These are phyloP conservation scores for Leucocoprinus leucothites DNA, from an alignment of 768 basidiomycete species.

Conservation along the genomic window DNA sequence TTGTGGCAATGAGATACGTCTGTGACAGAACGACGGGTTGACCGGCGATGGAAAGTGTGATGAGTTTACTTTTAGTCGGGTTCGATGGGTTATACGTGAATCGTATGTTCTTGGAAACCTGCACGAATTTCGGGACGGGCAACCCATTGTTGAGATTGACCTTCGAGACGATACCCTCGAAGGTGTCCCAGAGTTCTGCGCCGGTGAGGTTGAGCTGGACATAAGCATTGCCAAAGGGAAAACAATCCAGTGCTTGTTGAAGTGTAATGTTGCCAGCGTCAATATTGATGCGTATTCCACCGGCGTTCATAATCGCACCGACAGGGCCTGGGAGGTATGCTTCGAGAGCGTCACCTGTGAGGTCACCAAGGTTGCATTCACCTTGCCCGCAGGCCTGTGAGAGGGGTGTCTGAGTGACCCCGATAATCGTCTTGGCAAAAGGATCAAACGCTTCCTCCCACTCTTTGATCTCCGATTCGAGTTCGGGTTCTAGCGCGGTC, in stretches of 20 bases:
- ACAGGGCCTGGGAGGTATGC: constrained; percentile 27
- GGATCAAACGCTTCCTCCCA: constrained; percentile 38
- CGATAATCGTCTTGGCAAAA: constrained; percentile 33
- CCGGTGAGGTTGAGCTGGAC: constrained; percentile 39
- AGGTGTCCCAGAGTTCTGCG: constrained; percentile 36
- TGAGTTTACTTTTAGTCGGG: constrained; percentile 24
- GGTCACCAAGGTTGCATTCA: constrained; percentile 43
- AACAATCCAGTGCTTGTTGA: constrained; percentile 35
- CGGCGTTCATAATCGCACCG: constrained; percentile 40
- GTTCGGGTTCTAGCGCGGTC: constrained; percentile 30
- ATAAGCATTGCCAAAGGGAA: constrained; percentile 42
- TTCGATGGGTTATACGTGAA: constrained; percentile 30
- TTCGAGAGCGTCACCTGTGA: constrained; percentile 40
- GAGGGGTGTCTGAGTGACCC: constrained; percentile 28
- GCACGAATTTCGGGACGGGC: constrained; percentile 37
- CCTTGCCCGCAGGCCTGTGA: constrained; percentile 37
- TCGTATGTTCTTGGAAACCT: constrained; percentile 35
- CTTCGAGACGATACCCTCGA: constrained; percentile 36
- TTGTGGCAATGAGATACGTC: constrained; percentile 28
- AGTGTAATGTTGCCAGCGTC: constrained; percentile 37
- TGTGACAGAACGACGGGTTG: constrained; percentile 22
- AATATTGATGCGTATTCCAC: constrained; percentile 38
- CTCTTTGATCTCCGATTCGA: constrained; percentile 34
- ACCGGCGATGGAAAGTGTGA: constrained; percentile 26
- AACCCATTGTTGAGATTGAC: constrained; percentile 24